These are phyloP conservation scores for Saccharata proteae DNA, from an alignment of 2,329 filamentous ascomycete species.

Conservation along the genomic window DNA sequence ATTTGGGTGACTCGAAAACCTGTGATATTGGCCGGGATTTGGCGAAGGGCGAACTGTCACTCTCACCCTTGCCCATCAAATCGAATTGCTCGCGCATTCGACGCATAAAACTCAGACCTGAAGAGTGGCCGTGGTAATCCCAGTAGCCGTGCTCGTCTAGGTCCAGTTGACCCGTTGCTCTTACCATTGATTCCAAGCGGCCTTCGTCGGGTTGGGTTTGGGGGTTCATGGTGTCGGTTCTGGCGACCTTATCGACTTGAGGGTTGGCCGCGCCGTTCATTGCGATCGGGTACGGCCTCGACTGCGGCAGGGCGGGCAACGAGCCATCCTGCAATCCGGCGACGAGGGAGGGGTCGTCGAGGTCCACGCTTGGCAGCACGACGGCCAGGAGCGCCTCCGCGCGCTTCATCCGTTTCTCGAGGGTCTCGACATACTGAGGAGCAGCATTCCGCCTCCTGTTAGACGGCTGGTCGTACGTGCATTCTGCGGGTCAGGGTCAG, in stretches of 20 bases:
- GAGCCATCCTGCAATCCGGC: slow-evolving; percentile 59
- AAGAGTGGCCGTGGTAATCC: slow-evolving; percentile 92
- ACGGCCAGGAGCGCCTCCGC: slow-evolving; percentile 69
- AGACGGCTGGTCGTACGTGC: slow-evolving; percentile 89
- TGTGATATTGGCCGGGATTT: slow-evolving; percentile 40
- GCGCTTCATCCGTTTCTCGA: slow-evolving; percentile 72
- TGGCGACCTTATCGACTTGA: slow-evolving; percentile 1
- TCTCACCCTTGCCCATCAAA: slow-evolving; percentile 55
- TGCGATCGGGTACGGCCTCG: slow-evolving; percentile 5
- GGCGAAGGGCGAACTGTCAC: slow-evolving; percentile 46
- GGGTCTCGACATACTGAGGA: slow-evolving; percentile 82
- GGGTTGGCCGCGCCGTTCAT: slow-evolving; percentile 1
- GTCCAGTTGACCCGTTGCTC: slow-evolving; percentile 80
- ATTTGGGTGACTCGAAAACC: slow-evolving; percentile 58
- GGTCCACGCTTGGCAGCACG: slow-evolving; percentile 70
- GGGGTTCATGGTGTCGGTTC: slow-evolving; percentile 6
- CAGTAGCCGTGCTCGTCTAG: slow-evolving; percentile 83
- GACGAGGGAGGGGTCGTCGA: slow-evolving; percentile 77
- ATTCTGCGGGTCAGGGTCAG: slow-evolving; percentile 49
- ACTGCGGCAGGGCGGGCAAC: slow-evolving; percentile 27
- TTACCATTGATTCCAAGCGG: slow-evolving; percentile 86
- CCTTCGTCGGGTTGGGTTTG: slow-evolving; percentile 17
- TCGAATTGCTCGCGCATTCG: slow-evolving; percentile 82
- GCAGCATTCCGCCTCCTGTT: slow-evolving; percentile 83
- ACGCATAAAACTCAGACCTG: slow-evolving; percentile 76